Percentiles rank a stretch among this genome's conserved stretches.
Evolutionary conservation across 2,329 filamentous ascomycete species (phyloP).

Genomic region (Alternaria brassicae): DNA sequence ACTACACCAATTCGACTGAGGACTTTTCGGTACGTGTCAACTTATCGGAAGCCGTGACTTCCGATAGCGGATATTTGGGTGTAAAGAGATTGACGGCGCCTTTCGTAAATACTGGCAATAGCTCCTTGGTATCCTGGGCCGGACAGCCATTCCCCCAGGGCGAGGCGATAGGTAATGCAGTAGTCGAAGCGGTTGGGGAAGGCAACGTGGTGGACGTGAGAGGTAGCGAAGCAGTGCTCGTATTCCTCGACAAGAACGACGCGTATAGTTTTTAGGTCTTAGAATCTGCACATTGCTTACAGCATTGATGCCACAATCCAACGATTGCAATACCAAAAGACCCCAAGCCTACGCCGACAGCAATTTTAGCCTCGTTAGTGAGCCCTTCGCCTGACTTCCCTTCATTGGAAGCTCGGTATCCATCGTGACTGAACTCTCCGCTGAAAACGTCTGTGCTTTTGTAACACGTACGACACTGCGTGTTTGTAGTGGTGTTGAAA

Average conservation of each 20-base stretch:
- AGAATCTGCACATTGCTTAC: background rate
- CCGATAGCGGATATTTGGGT: background rate
- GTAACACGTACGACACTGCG: too few relatives aligned
- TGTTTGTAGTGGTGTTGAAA: background rate
- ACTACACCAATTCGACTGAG: conserved; percentile 8
- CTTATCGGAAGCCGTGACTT: background rate
- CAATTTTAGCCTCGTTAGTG: too few relatives aligned
- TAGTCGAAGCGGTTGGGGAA: conserved; percentile 6
- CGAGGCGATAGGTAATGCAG: conserved; percentile 5
- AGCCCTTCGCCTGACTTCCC: too few relatives aligned
- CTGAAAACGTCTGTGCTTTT: too few relatives aligned
- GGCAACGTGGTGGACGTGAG: conserved; percentile 2
- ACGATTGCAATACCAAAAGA: background rate
- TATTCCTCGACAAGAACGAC: conserved; percentile 10
- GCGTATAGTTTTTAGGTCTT: conserved; percentile 7
- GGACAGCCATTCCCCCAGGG: conserved; percentile 15
- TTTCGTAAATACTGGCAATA: conserved; percentile 11
- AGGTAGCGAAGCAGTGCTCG: conserved; percentile 16
- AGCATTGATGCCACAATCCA: background rate
- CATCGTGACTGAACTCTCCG: too few relatives aligned
- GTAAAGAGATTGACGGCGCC: conserved; percentile 8
- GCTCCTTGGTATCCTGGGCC: conserved; percentile 7
- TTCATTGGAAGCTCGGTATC: too few relatives aligned
- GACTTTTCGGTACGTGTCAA: conserved; percentile 3
- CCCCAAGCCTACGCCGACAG: background rate